Percentiles rank a stretch among this genome's conserved stretches.
Conservation (phyloP, 352 stramenopile species). For the Globisporangium acanthophoron region DNA sequence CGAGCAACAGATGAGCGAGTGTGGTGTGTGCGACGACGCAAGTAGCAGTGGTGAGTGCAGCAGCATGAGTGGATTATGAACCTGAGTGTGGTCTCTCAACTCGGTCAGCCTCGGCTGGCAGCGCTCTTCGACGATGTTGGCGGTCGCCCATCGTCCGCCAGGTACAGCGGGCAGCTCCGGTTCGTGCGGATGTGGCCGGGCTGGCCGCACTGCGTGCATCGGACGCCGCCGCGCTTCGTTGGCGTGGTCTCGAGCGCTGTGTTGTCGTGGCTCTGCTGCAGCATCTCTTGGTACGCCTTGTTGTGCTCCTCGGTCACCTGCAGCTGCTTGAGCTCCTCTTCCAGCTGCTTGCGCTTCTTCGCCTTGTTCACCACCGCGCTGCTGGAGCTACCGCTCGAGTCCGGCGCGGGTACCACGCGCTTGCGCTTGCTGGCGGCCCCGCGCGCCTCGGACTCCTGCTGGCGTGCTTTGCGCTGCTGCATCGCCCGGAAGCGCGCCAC, state of each 20-base stretch:
- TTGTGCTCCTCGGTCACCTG: constrained; percentile 78
- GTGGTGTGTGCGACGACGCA: not conserved
- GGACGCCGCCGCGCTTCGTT: not conserved
- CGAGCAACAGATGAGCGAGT: not conserved
- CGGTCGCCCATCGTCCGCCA: not conserved
- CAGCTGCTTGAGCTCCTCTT: constrained; percentile 80
- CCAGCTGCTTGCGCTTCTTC: constrained; percentile 75
- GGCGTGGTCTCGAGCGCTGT: not conserved
- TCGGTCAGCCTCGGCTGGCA: not conserved
- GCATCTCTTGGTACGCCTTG: not conserved
- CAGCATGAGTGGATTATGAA: not conserved
- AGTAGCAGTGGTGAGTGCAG: not conserved
- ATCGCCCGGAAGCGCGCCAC: constrained; percentile 68
- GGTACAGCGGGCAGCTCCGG: not conserved
- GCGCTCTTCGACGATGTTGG: not conserved
- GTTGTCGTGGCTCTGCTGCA: not conserved
- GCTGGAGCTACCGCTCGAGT: constrained; percentile 5
- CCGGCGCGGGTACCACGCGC: constrained; percentile 47
- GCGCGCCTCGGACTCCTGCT: constrained; percentile 29
- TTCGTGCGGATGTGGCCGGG: not conserved
- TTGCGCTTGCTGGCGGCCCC: constrained; percentile 56
- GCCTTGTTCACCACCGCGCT: constrained; percentile 47
- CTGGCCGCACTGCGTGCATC: not conserved
- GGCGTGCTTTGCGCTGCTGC: constrained; percentile 66
- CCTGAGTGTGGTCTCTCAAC: not conserved